Evolutionary conservation across 1,284 basidiomycete genomes (phyloP), one percentile per base, ranked within the genome.

Genomic region (Irpex sp.): DNA sequence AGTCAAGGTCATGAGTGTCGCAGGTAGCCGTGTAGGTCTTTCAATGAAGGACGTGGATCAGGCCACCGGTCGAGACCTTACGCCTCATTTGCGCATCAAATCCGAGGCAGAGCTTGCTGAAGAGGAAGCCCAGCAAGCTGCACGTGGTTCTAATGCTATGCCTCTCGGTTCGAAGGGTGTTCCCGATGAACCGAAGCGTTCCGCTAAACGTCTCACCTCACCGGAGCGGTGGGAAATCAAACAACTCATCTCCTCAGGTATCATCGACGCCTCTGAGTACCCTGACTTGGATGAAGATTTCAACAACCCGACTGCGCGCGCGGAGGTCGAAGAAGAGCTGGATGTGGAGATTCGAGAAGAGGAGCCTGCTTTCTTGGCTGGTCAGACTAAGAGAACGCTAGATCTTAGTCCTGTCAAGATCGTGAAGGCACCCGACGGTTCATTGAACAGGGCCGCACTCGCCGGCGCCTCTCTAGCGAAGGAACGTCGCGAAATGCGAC

Each of bases 161-260:
- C 92, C 85, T 58, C 80, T 88, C 54, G 70, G 68, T 56, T 71
- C 73, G 8, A 69, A 70, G 17, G 82, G 82, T 52, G 79, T 83
- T 15, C 79, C 79, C 63, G 83, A 84, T 76, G 71, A 75, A 40
- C 75, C 78, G 17, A 81, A 86, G 15, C 82, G 91, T 21, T 92
- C 91, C 15, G 94, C 94, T 1, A 97, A 97, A 74, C 87, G 97
- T 15, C 79, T 99, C 62, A 97, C 97, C 1, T 96, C 94, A 31
- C 97, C 97, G 0, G 97, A 99, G 76, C 87, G 97, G 21, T 99
- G 97, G 94, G 97, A 99, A 79, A 94, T 99, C 76, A 98, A 98
- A 76, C 97, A 99, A 76, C 86, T 99, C 64, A 98, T 99, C 66
- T 94, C 97, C 0, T 97, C 95, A 49, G 97, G 97, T 57, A 93